Base-by-base conservation (phyloP, 305 asterid genomes). In the Andrographis paniculata region DNA sequence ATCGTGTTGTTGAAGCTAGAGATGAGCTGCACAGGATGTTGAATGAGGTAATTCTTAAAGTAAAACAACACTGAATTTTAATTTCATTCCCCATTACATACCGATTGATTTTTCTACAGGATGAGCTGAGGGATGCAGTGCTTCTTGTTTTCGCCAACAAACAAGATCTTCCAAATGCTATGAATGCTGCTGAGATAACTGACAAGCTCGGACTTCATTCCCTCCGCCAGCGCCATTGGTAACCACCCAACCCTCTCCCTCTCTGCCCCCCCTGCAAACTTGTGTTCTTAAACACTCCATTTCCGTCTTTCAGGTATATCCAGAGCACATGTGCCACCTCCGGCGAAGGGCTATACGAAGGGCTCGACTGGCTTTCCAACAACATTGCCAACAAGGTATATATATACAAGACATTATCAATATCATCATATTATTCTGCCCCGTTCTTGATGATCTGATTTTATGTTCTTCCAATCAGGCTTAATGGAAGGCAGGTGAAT, bases 141-240 rank as follows among this genome's bases (percentile, higher is more conserved):
- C 76, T 85, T 18, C 82, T 81, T 45, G 95, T 85, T 30, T 86
- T 86, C 51, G 96, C 94, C 7, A 86, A 82, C 88, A 86, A 86
- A 62, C 95, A 82, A 70, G 95, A 86, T 79, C 96, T 86, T 69
- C 95, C 94, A 28, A 86, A 86, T 75, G 95, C 95, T 13, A 86
- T 86, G 95, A 82, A 86, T 71, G 95, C 94, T 57, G 95, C 94
- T 56, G 95, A 86, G 75, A 86, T 86, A 19, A 86, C 94, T 21
- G 95, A 82, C 66, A 86, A 86, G 75, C 95, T 86, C 53, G 88
- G 94, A 44, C 89, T 84, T 57, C 95, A 84, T 57, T 84, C 95
- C 31, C 93, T 80, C 52, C 93, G 89, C 37, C 92, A 86, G 55
- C 94, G 96, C 39, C 96, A 82, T 60, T 86, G 92, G 95, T 85